Base-by-base conservation (phyloP, 2,329 filamentous ascomycete species). In the Alternaria arbusti region DNA sequence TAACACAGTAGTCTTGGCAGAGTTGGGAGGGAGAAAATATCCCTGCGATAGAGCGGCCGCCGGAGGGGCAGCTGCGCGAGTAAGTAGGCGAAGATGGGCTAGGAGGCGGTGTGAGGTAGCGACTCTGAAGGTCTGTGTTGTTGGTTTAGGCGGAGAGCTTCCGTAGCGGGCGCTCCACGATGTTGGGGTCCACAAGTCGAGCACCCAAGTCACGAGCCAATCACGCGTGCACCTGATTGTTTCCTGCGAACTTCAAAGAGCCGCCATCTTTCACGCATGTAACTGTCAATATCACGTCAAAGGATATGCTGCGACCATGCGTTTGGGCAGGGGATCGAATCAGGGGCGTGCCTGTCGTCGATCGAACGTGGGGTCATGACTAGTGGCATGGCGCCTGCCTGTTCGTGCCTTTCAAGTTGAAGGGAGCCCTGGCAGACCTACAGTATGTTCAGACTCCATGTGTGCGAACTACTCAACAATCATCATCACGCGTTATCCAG, bases 1-100 rank as follows among this genome's bases (percentile, higher is more conserved):
- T 59, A 52, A 52, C 49, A 52, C 49, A 52, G 49, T 23, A 63
- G 73, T 58, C 69, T 70, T 69, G 70, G 70, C 69, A 70, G 61
- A 65, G 63, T 52, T 36, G 46, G 43, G 49, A 54, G 55, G 47
- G 46, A 59, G 52, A 61, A 63, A 45, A 56, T 57, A 47, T 63
- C 46, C 50, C 61, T 64, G 59, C 63, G 49, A 59, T 46, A 57
- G 58, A 66, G 59, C 52, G 44, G 51, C 54, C 43, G 57, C 57
- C 57, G 55, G 47, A 60, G 49, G 59, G 50, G 64, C 45, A 60
- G 23, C 46, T 63, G 57, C 57, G 59, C 66, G 65, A 62, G 58
- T 59, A 59, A 64, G 66, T 55, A 59, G 59, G 61, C 57, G 52
- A 57, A 59, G 51, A 52, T 60, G 55, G 57, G 58, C 58, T 47